Conservation (phyloP, 176 grass and related monocot genomes). For the Puccinellia tenuiflora region DNA sequence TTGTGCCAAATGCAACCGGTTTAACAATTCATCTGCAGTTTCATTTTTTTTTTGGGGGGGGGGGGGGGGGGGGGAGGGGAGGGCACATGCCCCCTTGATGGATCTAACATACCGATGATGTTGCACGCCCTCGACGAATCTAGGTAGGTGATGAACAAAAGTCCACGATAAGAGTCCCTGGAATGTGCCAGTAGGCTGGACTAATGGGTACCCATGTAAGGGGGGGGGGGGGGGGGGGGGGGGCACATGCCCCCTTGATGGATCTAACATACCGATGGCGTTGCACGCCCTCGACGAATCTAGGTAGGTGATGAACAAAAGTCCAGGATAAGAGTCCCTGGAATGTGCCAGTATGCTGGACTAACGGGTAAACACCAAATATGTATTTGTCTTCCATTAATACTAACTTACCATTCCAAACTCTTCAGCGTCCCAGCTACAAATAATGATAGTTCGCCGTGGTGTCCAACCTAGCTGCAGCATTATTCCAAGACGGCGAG, state of each 20-base stretch:
- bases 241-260: slow-evolving; percentile 1
- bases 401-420: slow-evolving; percentile 92
- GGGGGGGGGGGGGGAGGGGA: neutral
- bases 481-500: slow-evolving; percentile 67
- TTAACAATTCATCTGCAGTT: neutral
- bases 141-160: no score
- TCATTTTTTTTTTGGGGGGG: neutral
- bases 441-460: slow-evolving; percentile 81
- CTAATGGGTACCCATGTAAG: no score
- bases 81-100: slow-evolving; percentile 1
- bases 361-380: no score
- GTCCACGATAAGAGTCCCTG: no score
- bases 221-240: neutral
- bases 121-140: no score
- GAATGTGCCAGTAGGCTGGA: no score
- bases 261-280: no score
- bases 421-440: slow-evolving; percentile 96
- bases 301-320: no score
- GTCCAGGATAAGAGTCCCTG: no score
- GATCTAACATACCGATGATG: no score
- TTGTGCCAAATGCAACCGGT: neutral
- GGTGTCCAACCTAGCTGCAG: slow-evolving; percentile 79
- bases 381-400: neutral
- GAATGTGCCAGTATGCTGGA: no score
- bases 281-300: no score